These are phyloP conservation scores for Salix suchowensis DNA, from an alignment of 345 rosid genomes.

Conservation along the genomic window DNA sequence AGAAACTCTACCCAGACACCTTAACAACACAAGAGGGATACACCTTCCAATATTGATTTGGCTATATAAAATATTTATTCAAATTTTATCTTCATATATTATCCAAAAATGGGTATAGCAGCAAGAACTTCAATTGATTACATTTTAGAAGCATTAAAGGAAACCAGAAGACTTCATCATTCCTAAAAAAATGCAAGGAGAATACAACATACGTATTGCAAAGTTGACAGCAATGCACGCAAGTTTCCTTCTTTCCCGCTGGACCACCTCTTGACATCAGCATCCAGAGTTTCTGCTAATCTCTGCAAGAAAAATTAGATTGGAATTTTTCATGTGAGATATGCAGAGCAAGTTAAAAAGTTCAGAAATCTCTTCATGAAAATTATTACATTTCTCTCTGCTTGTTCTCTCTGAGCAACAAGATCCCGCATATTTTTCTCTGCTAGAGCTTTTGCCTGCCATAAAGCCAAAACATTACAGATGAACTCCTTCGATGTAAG, in stretches of 20 bases:
- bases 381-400: slow-evolving; percentile 68
- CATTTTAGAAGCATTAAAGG: neutral
- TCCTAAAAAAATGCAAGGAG: neutral
- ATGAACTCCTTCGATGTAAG: neutral
- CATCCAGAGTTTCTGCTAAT: slow-evolving; percentile 77
- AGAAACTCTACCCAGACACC: neutral
- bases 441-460: slow-evolving; percentile 90
- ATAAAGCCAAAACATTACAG: slow-evolving; percentile 12
- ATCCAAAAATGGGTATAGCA: neutral
- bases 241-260: slow-evolving; percentile 91
- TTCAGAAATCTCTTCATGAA: slow-evolving; percentile 1
- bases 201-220: slow-evolving; percentile 74
- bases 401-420: slow-evolving; percentile 80
- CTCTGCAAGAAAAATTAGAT: slow-evolving; percentile 50
- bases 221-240: slow-evolving; percentile 91
- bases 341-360: neutral
- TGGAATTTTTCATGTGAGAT: neutral
- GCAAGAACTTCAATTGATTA: neutral
- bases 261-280: slow-evolving; percentile 95
- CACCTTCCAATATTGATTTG: neutral
- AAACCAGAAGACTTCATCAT: slow-evolving; percentile 2
- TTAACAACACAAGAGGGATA: neutral
- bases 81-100: neutral
- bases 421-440: slow-evolving; percentile 96
- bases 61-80: neutral